Evolutionary conservation across 305 asterid species (phyloP), one percentile per base, ranked within the genome.

Genomic region (Striga hermonthica): DNA sequence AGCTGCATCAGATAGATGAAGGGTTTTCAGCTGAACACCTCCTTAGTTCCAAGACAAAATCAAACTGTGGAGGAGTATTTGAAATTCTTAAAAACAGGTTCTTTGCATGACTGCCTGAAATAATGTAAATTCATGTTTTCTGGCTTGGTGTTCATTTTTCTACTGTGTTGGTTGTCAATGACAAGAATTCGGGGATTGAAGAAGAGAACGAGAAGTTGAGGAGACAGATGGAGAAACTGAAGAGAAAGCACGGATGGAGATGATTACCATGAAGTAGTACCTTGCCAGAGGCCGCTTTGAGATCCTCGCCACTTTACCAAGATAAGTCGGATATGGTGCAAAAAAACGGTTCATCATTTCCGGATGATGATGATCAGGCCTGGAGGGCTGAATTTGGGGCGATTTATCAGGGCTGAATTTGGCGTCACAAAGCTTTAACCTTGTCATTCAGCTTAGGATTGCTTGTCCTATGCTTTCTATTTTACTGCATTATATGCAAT

Each of bases 301-400:
- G 83, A 57, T 78, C 87, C 6, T 78, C 88, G 4, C 78, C 85
- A 22, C 62, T 87, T n/a, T 84, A 70, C 73, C 72, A 86, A 58
- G 81, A 93, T 10, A 87, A 86, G 45, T 82, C 89, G 0, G 89
- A 79, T 58, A 53, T 78, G 6, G 15, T 11, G 48, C 72, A 64
- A 16, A 55, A 59, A 35, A 73, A 67, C 15, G 61, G 78, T 6
- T 57, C 44, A 7, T n/a, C 44, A 7, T 52, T 40, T 71, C 48
- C 57, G 48, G 82, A 79, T 39, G 85, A 71, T 8, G 78, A 92
- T 68, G 98, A 92, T 74, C 87, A 90, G 76, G 95, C 96, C 7
- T 93, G 99, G 99, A 84, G 92, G 72, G 97, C 95, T 14, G 97
- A 93, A 75, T 93, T 93, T 62, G 99, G 99, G 38, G 85, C 99